Evolutionary conservation across 176 grass and related monocot genomes (phyloP), one percentile per base, ranked within the genome.

Genomic region (Ampelocalamus luodianensis): DNA sequence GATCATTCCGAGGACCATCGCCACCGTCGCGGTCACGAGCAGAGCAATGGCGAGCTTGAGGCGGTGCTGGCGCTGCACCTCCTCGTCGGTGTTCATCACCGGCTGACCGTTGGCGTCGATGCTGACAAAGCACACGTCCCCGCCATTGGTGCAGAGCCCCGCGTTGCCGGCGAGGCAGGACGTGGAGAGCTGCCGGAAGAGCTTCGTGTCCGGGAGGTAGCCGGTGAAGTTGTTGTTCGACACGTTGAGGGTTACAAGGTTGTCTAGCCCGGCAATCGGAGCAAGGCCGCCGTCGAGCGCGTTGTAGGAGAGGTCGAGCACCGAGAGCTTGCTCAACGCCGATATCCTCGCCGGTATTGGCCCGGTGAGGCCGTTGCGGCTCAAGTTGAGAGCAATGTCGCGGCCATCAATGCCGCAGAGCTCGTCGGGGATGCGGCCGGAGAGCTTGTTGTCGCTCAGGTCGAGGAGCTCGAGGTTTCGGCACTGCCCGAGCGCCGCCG

Each of bases 191-290:
- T 98, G 93, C 61, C 93, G 87, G 76, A 98, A 98, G 1, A 98
- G 91, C 88, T 98, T 98, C n/a, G 93, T 98, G 77, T 98, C 93
- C 0, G 96, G 96, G 20, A 98, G 93, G 81, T 92, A 98, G 0
- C 96, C 96, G 13, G 93, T 92, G 78, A 99, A 94, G 82, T 99
- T 98, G 85, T 99, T 99, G 83, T 94, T 90, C 0, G 96, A 99
- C 18, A 99, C 90, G 38, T 96, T 99, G 70, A 99, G 90, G 6
- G 96, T 88, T 23, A 99, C 96, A 5, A 99, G 88, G 60, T 96
- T 99, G 67, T 94, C 93, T 0, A 99, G 77, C 36, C 88, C 89
- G 34, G 89, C 80, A 22, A 99, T 86, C 18, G 93, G 71, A 54
- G 85, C 36, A 26, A 99, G 96, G 58, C 51, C 39, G 36, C 93